A percentile compares a stretch with the other conserved stretches of the same genome.
Evolutionary conservation across 345 rosid genomes (phyloP).

Genomic region (Corymbia maculata): DNA sequence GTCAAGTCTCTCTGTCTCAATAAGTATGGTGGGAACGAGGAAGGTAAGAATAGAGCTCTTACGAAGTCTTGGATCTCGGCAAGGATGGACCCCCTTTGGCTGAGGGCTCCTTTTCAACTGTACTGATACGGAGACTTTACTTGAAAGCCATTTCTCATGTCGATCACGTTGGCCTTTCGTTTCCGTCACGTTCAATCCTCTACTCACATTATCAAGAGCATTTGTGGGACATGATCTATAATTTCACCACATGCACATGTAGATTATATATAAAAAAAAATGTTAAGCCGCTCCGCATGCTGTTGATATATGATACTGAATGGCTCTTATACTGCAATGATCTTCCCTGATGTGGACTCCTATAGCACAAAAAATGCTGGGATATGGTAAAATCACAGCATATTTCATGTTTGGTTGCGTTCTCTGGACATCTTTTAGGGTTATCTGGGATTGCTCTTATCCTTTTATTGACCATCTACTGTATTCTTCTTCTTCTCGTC

Average conservation of each 20-base stretch:
- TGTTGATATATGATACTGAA: background rate
- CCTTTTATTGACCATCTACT: background rate
- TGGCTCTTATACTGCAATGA: background rate
- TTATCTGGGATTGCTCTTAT: background rate
- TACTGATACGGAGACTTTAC: background rate
- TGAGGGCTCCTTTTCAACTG: background rate
- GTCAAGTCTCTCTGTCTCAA: background rate
- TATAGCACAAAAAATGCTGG: background rate
- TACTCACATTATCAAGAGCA: background rate
- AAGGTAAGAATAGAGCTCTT: background rate
- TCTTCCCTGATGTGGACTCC: background rate
- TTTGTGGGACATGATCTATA: background rate
- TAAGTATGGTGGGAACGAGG: background rate
- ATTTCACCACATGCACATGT: background rate
- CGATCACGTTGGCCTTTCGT: background rate
- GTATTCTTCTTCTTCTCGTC: background rate
- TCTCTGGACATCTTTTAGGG: background rate
- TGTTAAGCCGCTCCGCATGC: background rate
- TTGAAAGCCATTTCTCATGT: background rate
- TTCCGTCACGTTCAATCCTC: background rate
- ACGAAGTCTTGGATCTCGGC: background rate
- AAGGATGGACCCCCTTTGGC: background rate
- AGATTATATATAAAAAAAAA: background rate
- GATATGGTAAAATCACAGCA: background rate
- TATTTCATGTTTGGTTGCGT: background rate